phyloP scores from a whole-genome alignment of 306 rosid genomes.

The Hippophae rhamnoides region DNA sequence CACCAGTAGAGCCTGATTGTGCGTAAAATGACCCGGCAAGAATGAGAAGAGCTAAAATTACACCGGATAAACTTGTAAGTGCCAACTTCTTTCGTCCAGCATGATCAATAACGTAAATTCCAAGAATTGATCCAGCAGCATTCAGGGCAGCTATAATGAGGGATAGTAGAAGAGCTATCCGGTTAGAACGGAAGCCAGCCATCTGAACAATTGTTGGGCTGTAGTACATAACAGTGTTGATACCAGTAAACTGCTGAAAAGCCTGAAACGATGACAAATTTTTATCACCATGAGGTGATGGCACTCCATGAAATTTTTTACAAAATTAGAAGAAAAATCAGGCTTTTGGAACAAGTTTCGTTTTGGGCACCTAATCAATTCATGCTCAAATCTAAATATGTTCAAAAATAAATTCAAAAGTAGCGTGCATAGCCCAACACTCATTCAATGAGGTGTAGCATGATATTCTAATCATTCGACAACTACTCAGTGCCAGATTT shows the following conservation, averaged over 20 bases:
- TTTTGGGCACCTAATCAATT: no score
- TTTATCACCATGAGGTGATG: neutral
- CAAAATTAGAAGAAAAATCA: neutral
- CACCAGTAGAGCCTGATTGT: constrained; percentile 36
- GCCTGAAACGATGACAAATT: constrained; percentile 40
- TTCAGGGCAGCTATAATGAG: constrained; percentile 73
- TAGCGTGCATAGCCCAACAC: no score
- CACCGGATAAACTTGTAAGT: constrained; percentile 68
- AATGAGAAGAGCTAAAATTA: constrained; percentile 47
- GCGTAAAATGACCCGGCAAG: constrained; percentile 45
- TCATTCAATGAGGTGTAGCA: no score
- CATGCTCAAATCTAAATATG: no score
- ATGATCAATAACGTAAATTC: constrained; percentile 76
- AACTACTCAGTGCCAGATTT: no score
- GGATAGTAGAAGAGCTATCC: constrained; percentile 71
- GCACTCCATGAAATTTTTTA: neutral
- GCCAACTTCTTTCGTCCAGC: constrained; percentile 63
- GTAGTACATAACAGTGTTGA: constrained; percentile 95
- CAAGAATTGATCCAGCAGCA: constrained; percentile 68
- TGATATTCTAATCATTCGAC: no score
- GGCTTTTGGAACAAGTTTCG: no score
- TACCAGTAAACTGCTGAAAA: constrained; percentile 90
- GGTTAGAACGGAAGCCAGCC: constrained; percentile 79
- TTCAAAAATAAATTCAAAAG: no score
- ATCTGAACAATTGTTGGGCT: constrained; percentile 92